A percentile compares a stretch with the other conserved stretches of the same genome.
These are phyloP conservation scores for Hypericum perforatum DNA, from an alignment of 345 rosid genomes.

Conservation along the genomic window DNA sequence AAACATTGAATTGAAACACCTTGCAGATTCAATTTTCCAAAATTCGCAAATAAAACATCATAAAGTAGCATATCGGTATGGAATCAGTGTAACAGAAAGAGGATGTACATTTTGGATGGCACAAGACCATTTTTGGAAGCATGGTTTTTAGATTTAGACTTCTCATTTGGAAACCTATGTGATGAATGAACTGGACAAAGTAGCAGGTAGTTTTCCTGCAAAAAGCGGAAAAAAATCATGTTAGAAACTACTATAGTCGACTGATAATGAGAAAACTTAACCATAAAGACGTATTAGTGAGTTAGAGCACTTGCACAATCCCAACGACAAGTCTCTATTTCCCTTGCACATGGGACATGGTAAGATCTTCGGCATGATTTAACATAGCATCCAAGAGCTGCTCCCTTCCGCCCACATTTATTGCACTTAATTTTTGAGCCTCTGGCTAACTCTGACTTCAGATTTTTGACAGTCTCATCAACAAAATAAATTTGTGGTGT, in stretches of 20 bases:
- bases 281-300: not conserved
- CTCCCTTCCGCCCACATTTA: constrained; percentile 66
- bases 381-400: constrained; percentile 78
- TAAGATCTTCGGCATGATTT: constrained; percentile 67
- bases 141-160: constrained; percentile 22
- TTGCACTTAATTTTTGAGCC: constrained; percentile 70
- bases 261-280: not conserved
- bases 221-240: constrained; percentile 3
- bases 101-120: constrained; percentile 25
- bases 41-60: too few species aligned
- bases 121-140: not conserved
- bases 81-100: constrained; percentile 1
- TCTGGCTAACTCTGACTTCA: constrained; percentile 64
- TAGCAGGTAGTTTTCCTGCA: constrained; percentile 55
- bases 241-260: constrained; percentile 4
- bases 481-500: constrained; percentile 68
- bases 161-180: constrained; percentile 56
- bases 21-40: too few species aligned
- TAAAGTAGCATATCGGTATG: too few species aligned
- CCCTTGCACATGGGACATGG: constrained; percentile 67
- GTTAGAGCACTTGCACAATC: constrained; percentile 36
- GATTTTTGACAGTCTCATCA: constrained; percentile 50
- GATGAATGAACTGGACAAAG: constrained; percentile 74
- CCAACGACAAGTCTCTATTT: constrained; percentile 66
- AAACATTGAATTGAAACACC: too few species aligned